Conservation (phyloP, 2,329 filamentous ascomycete species). For the Curvularia spicifera region DNA sequence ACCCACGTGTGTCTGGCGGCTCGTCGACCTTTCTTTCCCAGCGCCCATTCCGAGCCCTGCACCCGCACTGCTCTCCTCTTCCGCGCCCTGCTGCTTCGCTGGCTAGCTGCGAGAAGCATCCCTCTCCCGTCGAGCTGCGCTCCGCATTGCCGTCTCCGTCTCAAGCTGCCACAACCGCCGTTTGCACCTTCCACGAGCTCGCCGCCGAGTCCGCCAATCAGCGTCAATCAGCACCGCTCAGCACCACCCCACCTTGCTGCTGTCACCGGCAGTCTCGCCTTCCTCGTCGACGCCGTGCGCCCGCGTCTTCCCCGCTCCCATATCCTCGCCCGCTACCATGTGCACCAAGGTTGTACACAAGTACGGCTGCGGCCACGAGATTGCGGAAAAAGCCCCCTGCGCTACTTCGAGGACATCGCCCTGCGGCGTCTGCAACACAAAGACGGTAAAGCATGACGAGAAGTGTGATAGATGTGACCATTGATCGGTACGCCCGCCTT, state of each 20-base stretch:
- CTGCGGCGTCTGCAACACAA: slow-evolving; percentile 52
- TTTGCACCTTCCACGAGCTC: slow-evolving; percentile 28
- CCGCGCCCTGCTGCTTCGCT: no score
- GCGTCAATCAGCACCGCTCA: slow-evolving; percentile 13
- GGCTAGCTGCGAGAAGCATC: background rate
- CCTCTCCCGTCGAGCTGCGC: slow-evolving; percentile 17
- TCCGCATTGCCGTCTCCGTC: slow-evolving; percentile 18
- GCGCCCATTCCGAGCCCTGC: slow-evolving; percentile 9
- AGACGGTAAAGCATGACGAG: slow-evolving; percentile 56
- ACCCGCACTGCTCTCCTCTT: slow-evolving; percentile 7
- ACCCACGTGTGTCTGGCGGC: background rate
- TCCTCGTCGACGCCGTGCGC: slow-evolving; percentile 30
- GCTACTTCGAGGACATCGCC: slow-evolving; percentile 54
- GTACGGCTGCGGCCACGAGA: slow-evolving; percentile 56
- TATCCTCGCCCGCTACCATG: slow-evolving; percentile 44
- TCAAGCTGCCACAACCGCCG: slow-evolving; percentile 10
- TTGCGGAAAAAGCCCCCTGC: slow-evolving; percentile 53
- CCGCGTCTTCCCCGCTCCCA: slow-evolving; percentile 22
- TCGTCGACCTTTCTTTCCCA: slow-evolving; percentile 15
- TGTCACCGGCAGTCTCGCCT: slow-evolving; percentile 31
- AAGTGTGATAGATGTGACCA: slow-evolving; percentile 56
- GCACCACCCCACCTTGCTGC: slow-evolving; percentile 25
- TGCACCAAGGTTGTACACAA: slow-evolving; percentile 57
- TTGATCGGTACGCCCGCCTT: slow-evolving; percentile 46
- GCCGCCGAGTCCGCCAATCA: slow-evolving; percentile 36